Evolutionary conservation across 1,284 basidiomycete species (phyloP).

Genomic region (Marasmius oreades): DNA sequence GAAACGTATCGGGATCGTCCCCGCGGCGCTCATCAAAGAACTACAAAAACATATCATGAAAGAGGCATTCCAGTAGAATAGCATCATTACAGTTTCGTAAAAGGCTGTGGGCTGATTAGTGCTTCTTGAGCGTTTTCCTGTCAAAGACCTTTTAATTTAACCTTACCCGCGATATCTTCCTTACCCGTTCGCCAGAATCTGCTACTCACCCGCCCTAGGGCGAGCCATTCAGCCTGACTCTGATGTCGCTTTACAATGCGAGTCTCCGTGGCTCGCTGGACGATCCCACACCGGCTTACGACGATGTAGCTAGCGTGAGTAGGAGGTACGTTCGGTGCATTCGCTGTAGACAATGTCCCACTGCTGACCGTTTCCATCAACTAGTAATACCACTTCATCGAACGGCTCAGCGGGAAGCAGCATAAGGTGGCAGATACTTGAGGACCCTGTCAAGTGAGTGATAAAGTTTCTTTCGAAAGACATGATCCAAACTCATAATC

Average conservation of each 20-base stretch:
- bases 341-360: not conserved
- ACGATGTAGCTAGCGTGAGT: conserved; percentile 28
- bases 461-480: not conserved
- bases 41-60: not conserved
- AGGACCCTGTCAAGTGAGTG: conserved; percentile 3
- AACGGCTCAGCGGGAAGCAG: conserved; percentile 5
- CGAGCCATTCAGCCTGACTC: not conserved
- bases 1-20: not conserved
- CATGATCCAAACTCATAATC: not conserved
- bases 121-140: not conserved
- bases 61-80: not conserved
- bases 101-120: not conserved
- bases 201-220: not conserved
- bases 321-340: conserved; percentile 31
- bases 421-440: not conserved
- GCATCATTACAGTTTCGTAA: not conserved
- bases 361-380: not conserved
- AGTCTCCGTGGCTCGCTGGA: conserved; percentile 18
- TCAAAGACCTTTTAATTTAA: not conserved
- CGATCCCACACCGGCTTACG: conserved; percentile 40
- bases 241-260: not conserved
- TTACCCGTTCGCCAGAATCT: not conserved
- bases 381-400: conserved; percentile 8
- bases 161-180: not conserved
- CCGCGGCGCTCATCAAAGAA: not conserved